Base-by-base conservation (phyloP, 2,329 filamentous ascomycete species). In the Hysterium pulicare region DNA sequence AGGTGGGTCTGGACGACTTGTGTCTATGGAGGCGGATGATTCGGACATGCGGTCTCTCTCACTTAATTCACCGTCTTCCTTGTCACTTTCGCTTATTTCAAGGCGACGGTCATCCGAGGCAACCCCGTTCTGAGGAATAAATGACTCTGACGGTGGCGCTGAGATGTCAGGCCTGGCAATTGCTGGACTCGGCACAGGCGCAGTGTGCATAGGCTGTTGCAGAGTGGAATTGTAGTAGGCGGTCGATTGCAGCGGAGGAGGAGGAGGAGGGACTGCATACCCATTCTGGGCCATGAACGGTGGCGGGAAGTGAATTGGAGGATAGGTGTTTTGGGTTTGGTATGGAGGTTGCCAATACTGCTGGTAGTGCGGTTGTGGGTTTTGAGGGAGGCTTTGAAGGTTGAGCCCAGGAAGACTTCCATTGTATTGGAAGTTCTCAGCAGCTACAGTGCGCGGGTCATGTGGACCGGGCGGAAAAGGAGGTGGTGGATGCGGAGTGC, bases 11-110 rank as follows among this genome's bases (percentile, higher is more conserved):
- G 34, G 43, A 24, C 42, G 36, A 15, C 35, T 21, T 16, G 37
- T 46, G 17, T 41, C 45, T 21, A 46, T 46, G 36, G 22, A 38
- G 5, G 47, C 49, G 20, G 53, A 48, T 9, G 46, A 41, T 16
- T 46, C 41, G 19, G 52, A 47, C 23, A 39, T 28, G 4, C 17
- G 46, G 15, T 59, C 61, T 5, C 48, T 45, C n/a, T 91, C 87
- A 49, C 81, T 86, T 22, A 93, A 63, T 62, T 94, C 88, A 13
- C 86, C 87, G 55, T 94, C 87, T 57, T 93, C 87, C 42, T 70
- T 70, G 43, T 77, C 74, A 41, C 64, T 63, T 34, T 72, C 61
- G 37, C 63, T 51, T 22, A 62, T 57, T 13, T 62, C 56, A 22
- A 49, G 48, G 9, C 64, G 34, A 37, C 59, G 60, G 20, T 66